These are phyloP conservation scores for Fusarium papillatum DNA, from an alignment of 2,329 filamentous ascomycete genomes.

Conservation along the genomic window DNA sequence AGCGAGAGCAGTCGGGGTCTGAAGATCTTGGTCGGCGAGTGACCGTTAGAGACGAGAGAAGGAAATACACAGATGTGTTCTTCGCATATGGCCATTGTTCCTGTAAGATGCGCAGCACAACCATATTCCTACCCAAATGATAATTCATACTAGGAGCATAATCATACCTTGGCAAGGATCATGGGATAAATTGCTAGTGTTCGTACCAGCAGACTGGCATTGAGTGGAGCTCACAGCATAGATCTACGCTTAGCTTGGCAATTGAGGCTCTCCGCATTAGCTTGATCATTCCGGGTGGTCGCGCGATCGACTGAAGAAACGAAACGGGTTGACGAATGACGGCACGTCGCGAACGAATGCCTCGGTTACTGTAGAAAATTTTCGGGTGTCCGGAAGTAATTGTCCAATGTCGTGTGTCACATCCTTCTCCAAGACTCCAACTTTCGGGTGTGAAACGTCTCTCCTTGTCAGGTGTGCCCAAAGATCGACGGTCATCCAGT, in stretches of 20 bases:
- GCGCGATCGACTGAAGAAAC: not conserved
- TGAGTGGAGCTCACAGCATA: not conserved
- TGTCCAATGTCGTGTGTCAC: not conserved
- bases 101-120: not conserved
- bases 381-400: not conserved
- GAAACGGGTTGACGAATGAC: not conserved
- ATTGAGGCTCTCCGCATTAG: not conserved
- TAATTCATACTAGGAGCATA: not conserved
- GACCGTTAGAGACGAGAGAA: not conserved
- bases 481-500: not conserved
- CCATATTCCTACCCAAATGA: too few species aligned
- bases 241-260: not conserved
- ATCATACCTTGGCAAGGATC: not conserved
- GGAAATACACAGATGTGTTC: not conserved
- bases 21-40: not conserved
- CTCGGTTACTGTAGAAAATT: not conserved
- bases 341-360: not conserved
- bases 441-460: not conserved
- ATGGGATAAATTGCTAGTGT: not conserved
- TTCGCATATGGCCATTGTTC: not conserved
- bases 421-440: not conserved
- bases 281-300: not conserved
- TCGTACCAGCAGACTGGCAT: not conserved
- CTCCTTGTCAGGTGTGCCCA: not conserved
- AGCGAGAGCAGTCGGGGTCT: not conserved